Evolutionary conservation across 306 rosid species (phyloP), one percentile per base, ranked within the genome.

Genomic region (Vigna reflexopilosa): DNA sequence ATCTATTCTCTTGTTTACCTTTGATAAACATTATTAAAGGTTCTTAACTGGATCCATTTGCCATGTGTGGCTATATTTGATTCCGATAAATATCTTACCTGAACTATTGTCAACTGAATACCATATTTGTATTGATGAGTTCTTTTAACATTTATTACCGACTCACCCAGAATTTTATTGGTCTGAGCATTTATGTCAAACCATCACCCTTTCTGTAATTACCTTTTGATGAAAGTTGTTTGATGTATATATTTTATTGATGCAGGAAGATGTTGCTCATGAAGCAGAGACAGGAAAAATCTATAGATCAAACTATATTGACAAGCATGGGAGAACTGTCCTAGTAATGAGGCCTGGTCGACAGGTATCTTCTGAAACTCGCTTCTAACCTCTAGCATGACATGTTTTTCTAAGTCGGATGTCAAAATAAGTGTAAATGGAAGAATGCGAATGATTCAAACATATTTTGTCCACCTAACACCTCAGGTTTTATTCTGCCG

Each of bases 201-300:
- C 65, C 70, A 73, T 74, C 16, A 9, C 20, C 26, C 67, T 68
- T 75, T 42, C 65, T 45, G 47, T 70, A 55, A 56, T 66, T n/a
- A 72, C 64, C 66, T 40, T 48, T 62, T 4, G 20, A 57, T 76
- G 44, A 45, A 38, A 56, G 7, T 32, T 76, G 11, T 45, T 72
- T 81, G 42, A 80, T 50, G 24, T 44, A 17, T 42, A 48, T 42
- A 24, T 77, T 52, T 71, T 62, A 56, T 67, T 59, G 50, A 80
- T 85, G 48, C 69, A 93, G 98, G 97, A 88, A 72, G 97, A 91
- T 56, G 83, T 93, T 76, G 93, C 96, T 51, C 77, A 32, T 7
- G 97, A 93, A 84, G 97, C 96, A 24, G 88, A 90, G 81, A 90
- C 96, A 3, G 96, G 97, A 76, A 93, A 93, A 82, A 72, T 86